Conservation (phyloP, 257 asterid species). For the Buddleja alternifolia region DNA sequence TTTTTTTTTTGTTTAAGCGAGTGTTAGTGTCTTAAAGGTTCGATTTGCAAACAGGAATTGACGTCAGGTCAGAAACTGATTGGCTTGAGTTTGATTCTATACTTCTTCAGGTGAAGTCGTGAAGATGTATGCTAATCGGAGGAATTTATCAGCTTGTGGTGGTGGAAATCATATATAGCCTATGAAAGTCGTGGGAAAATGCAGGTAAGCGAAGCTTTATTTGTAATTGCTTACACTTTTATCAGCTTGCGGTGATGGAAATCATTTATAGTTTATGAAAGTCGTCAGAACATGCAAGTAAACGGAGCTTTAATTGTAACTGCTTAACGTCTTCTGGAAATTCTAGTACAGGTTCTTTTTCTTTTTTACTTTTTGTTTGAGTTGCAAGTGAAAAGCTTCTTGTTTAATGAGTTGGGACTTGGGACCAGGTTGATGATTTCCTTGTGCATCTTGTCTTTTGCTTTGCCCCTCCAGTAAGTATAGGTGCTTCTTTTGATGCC, state of each 20-base stretch:
- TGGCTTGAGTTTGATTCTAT: not conserved
- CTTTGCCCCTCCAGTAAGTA: not conserved
- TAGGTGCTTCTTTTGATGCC: not conserved
- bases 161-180: not conserved
- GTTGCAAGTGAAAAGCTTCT: too few relatives aligned
- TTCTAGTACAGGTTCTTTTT: too few relatives aligned
- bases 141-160: not conserved
- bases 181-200: not conserved
- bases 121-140: not conserved
- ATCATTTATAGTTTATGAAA: too few relatives aligned
- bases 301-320: too few relatives aligned
- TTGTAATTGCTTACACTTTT: not conserved
- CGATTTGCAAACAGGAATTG: not conserved
- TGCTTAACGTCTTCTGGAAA: too few relatives aligned
- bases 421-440: not conserved
- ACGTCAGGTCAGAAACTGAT: not conserved
- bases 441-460: not conserved
- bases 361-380: too few relatives aligned
- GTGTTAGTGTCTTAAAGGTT: not conserved
- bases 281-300: too few relatives aligned
- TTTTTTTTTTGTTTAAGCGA: too few relatives aligned
- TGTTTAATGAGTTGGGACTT: too few relatives aligned
- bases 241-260: too few relatives aligned
- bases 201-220: not conserved
- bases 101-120: not conserved